A percentile compares a stretch with the other conserved stretches of the same genome.
Conservation (phyloP, 441 rosid species). For the Gossypium gossypioides region DNA sequence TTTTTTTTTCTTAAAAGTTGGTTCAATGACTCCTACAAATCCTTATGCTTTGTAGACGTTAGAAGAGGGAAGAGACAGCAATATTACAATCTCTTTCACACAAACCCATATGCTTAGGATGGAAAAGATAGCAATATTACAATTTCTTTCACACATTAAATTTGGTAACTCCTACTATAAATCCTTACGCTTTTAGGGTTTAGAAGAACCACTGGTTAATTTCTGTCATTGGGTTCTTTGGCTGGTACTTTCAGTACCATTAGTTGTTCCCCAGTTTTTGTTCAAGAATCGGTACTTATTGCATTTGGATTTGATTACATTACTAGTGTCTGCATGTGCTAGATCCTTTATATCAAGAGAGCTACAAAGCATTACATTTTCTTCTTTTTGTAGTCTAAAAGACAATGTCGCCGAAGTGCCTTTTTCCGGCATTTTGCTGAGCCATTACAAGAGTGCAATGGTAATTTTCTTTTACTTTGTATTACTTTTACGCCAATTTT, state of each 20-base stretch:
- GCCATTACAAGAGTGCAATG: constrained; percentile 80
- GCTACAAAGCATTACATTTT: not conserved
- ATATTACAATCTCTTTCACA: not conserved
- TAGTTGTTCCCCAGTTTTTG: not conserved
- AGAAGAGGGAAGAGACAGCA: not conserved
- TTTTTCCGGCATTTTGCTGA: constrained; percentile 83
- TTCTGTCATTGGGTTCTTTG: not conserved
- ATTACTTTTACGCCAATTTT: constrained; percentile 1
- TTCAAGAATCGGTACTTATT: not conserved
- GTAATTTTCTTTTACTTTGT: constrained; percentile 28
- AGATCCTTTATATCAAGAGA: constrained; percentile 3
- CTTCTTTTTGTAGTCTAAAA: constrained; percentile 46
- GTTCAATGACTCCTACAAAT: not conserved
- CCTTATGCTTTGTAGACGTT: not conserved
- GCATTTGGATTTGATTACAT: not conserved
- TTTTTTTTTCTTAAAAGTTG: not conserved
- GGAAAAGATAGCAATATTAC: not conserved
- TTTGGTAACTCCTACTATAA: not conserved
- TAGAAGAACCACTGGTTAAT: not conserved
- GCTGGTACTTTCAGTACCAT: not conserved
- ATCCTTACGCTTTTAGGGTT: not conserved
- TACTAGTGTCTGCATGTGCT: not conserved
- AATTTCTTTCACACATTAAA: not conserved
- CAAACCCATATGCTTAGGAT: not conserved
- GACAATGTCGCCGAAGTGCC: constrained; percentile 73